Base-by-base conservation (phyloP, 2,329 filamentous ascomycete genomes). In the Cladosporium sp. region DNA sequence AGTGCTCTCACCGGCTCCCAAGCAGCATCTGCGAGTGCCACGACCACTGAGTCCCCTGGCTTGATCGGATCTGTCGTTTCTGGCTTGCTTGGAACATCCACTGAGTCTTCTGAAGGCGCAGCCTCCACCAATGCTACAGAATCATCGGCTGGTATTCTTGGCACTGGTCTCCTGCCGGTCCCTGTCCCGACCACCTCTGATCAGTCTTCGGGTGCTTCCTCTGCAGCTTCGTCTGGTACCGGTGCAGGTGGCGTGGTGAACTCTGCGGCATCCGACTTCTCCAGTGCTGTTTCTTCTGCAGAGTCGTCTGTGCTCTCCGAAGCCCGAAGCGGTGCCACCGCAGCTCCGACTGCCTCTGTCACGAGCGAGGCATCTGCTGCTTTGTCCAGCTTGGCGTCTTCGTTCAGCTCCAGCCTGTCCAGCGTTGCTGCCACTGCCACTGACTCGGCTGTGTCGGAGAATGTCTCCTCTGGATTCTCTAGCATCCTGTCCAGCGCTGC, bases 401-500 rank as follows among this genome's bases (percentile, higher is more conserved):
- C 64, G 9, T 52, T 67, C 31, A 61, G 55, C 52, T 60, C 61
- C 10, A 58, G 61, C 16, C 53, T 67, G 3, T 61, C 63, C 8
- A 63, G 61, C 35, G 58, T 66, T 14, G 59, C 58, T 9, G 63
- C 63, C 2, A 64, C 61, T 9, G 60, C 57, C 13, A 66, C 64
- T 19, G 59, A 66, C 49, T 53, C 61, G 38, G 58, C 50, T 6
- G 55, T 61, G 9, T 61, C 64, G 1, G 56, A 54, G 37, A 63
- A 62, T 11, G 41, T 66, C 37, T 59, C 63, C 4, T 63, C 64
- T 1, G 59, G 60, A 28, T 58, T 62, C 48, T 66, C 64, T 4
- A 64, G 62, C 51, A 59, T 66, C 11, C 48, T 66, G 16, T 65
- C 64, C 2, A 64, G 60, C 44, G 64, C 61, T 18, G 59, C 62